A percentile compares a stretch with the other conserved stretches of the same genome.
Evolutionary conservation across 1,284 basidiomycete genomes (phyloP).

Genomic region (Puccinia polysora): DNA sequence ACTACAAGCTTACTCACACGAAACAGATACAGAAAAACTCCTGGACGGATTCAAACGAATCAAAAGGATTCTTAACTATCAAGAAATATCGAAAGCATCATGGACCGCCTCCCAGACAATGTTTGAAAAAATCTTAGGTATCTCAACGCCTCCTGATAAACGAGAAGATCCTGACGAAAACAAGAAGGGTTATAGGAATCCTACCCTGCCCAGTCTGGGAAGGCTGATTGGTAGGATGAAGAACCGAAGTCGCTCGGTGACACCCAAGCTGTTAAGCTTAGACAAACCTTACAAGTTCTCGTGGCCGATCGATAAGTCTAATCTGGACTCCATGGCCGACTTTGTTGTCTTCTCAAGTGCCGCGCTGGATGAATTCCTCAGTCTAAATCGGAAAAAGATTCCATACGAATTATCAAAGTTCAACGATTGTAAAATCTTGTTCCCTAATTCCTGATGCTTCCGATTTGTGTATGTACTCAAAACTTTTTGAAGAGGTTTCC

Average conservation of each 20-base stretch:
- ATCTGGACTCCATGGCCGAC: conserved; percentile 32
- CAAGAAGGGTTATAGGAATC: not conserved
- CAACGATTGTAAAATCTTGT: conserved; percentile 16
- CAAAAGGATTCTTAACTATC: conserved; percentile 22
- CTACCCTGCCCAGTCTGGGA: conserved; percentile 10
- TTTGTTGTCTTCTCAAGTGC: conserved; percentile 37
- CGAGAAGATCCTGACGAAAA: not conserved
- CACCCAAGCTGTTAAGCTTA: conserved; percentile 16
- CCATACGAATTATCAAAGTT: conserved; percentile 3
- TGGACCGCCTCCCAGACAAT: conserved; percentile 12
- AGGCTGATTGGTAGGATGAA: not conserved
- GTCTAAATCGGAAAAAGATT: not conserved
- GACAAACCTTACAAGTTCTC: conserved; percentile 33
- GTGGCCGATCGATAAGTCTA: conserved; percentile 34
- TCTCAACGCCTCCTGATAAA: not conserved
- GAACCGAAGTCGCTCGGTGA: not conserved
- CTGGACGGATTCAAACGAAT: conserved; percentile 16
- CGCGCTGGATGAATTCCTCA: conserved; percentile 26
- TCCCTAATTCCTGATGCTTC: conserved; percentile 14
- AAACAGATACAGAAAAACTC: conserved; percentile 26
- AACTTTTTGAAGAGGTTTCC: no score
- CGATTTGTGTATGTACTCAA: no score
- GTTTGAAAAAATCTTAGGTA: conserved; percentile 8
- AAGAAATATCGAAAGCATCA: conserved; percentile 14
- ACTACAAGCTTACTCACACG: conserved; percentile 12